Conservation (phyloP, 1,139 yeast species). For the Taphrina confusa region DNA sequence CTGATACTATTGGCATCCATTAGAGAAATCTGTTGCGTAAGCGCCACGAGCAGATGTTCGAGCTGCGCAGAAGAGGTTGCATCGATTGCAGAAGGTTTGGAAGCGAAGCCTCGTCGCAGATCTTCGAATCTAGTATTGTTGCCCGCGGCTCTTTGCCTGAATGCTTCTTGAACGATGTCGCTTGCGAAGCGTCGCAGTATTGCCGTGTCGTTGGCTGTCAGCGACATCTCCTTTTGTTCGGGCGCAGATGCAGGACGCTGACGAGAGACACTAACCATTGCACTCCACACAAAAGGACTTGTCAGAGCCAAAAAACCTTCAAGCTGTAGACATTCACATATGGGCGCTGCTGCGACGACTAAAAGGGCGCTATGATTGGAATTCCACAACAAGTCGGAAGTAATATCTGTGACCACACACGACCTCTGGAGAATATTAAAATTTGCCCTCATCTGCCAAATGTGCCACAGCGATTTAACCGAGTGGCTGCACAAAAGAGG, state of each 20-base stretch:
- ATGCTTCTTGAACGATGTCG: conserved; percentile 21
- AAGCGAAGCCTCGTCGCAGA: conserved; percentile 35
- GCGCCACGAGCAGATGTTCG: conserved; percentile 35
- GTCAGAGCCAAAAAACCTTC: no score
- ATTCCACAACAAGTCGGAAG: no score
- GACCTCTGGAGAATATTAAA: no score
- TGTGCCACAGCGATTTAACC: no score
- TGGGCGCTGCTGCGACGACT: no score
- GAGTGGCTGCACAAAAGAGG: no score
- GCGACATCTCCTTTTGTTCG: conserved; percentile 2
- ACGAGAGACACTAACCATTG: conserved; percentile 6
- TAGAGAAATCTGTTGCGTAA: conserved; percentile 36
- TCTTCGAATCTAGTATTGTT: conserved; percentile 35
- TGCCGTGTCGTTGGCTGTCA: background rate
- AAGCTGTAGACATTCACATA: no score
- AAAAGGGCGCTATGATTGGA: no score
- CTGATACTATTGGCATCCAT: conserved; percentile 24
- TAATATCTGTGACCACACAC: no score
- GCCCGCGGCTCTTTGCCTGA: conserved; percentile 25
- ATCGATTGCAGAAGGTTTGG: conserved; percentile 32
- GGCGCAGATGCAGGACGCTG: background rate
- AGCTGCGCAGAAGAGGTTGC: conserved; percentile 37
- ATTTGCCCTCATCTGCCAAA: no score
- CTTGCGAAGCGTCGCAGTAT: conserved; percentile 19
- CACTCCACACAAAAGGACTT: background rate